phyloP scores from a whole-genome alignment of 495 filamentous ascomycete genomes.

The Penicillium angulare region DNA sequence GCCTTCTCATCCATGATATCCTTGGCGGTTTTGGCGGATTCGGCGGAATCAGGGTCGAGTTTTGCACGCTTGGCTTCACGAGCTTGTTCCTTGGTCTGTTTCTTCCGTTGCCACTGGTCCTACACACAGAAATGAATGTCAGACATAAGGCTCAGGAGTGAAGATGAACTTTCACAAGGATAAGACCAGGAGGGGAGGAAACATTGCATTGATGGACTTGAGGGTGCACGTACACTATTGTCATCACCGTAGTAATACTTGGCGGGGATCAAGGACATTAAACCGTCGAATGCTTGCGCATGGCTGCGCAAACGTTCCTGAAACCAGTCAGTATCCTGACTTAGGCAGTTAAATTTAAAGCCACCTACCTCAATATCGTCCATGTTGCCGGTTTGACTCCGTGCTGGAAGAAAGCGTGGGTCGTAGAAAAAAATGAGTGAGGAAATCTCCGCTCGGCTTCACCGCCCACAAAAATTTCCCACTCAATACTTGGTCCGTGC shows the following conservation, averaged over 20 bases:
- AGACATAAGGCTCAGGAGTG: conserved; percentile 29
- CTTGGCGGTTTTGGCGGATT: conserved; percentile 68
- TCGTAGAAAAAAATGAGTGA: conserved; percentile 6
- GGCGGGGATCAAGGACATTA: conserved; percentile 89
- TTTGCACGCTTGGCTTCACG: conserved; percentile 76
- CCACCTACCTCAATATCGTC: conserved; percentile 49
- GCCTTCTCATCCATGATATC: conserved; percentile 82
- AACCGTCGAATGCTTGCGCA: conserved; percentile 82
- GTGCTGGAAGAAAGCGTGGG: conserved; percentile 1
- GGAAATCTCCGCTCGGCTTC: conserved; percentile 8
- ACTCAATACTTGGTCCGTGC: conserved; percentile 4
- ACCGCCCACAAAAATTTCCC: conserved; percentile 6
- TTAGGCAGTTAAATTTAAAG: background rate
- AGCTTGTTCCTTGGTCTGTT: conserved; percentile 82
- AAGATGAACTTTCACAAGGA: background rate
- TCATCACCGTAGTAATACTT: conserved; percentile 91
- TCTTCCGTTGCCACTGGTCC: conserved; percentile 85
- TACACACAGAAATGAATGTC: conserved; percentile 39
- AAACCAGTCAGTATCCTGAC: conserved; percentile 9
- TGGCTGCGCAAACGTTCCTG: conserved; percentile 83
- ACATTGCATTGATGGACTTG: conserved; percentile 1
- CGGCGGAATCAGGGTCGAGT: conserved; percentile 72
- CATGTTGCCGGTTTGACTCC: conserved; percentile 34
- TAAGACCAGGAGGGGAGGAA: conserved; percentile 7
- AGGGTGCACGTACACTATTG: conserved; percentile 64